Conservation (phyloP, 352 stramenopile genomes). For the Blastocystis sp. region DNA sequence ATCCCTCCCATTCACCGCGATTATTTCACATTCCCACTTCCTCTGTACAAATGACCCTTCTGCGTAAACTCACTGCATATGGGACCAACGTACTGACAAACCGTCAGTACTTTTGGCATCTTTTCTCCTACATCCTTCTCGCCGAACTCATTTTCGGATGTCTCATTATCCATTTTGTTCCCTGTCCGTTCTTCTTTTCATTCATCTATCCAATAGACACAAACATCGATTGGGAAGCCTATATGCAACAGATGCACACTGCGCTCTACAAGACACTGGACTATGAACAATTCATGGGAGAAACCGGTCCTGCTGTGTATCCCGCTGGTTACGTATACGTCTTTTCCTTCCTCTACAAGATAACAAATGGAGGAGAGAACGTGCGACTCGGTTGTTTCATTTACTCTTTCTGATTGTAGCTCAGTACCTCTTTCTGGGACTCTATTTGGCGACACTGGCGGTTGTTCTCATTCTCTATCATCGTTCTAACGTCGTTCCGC, state of each 20-base stretch:
- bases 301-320: slow-evolving; percentile 90
- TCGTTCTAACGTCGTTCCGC: slow-evolving; percentile 34
- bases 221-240: slow-evolving; percentile 96
- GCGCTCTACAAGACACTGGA: slow-evolving; percentile 82
- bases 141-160: slow-evolving; percentile 10
- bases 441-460: slow-evolving; percentile 81
- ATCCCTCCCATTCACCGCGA: no score
- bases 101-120: slow-evolving; percentile 53
- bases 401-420: slow-evolving; percentile 62
- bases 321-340: slow-evolving; percentile 92
- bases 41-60: no score
- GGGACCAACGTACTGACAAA: slow-evolving; percentile 50
- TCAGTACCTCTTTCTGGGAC: slow-evolving; percentile 82
- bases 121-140: slow-evolving; percentile 42
- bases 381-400: slow-evolving; percentile 64
- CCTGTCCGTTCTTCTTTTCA: background rate
- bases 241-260: slow-evolving; percentile 90
- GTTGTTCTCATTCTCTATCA: slow-evolving; percentile 77
- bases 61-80: no score
- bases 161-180: slow-evolving; percentile 49
- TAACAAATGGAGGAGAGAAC: slow-evolving; percentile 75
- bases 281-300: slow-evolving; percentile 84
- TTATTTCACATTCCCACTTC: no score
- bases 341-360: slow-evolving; percentile 79
- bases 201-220: slow-evolving; percentile 67